A percentile compares a stretch with the other conserved stretches of the same genome.
These are phyloP conservation scores for Dactylellina leptospora DNA, from an alignment of 2,329 filamentous ascomycete species.

Conservation along the genomic window DNA sequence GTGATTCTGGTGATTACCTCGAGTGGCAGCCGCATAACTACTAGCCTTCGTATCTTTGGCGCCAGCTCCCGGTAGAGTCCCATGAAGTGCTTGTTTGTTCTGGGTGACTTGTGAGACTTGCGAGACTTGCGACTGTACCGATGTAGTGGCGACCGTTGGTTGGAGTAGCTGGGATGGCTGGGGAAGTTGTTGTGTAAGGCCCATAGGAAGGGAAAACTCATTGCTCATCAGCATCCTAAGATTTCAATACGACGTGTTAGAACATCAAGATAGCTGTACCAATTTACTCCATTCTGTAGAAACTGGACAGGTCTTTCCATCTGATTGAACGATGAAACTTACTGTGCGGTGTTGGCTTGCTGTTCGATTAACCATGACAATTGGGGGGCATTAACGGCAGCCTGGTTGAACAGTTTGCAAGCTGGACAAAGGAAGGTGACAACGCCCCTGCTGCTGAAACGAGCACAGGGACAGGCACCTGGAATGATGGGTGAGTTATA, in stretches of 20 bases:
- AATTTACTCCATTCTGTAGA: background rate
- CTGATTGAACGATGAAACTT: background rate
- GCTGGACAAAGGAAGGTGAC: conserved; percentile 33
- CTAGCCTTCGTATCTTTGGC: background rate
- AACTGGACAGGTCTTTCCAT: background rate
- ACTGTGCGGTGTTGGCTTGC: conserved; percentile 43
- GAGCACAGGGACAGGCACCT: conserved; percentile 15
- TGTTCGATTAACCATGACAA: conserved; percentile 42
- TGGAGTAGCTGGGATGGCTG: background rate
- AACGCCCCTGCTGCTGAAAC: conserved; percentile 2
- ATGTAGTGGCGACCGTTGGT: background rate
- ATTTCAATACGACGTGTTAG: background rate
- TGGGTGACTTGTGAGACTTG: background rate
- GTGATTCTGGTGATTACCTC: background rate
- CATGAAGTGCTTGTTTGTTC: background rate
- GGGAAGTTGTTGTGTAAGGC: background rate
- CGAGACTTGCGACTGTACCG: background rate
- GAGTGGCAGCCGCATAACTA: conserved; percentile 27
- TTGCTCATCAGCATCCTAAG: background rate
- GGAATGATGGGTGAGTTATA: background rate
- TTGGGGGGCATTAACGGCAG: conserved; percentile 19
- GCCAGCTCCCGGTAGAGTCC: background rate
- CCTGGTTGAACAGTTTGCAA: conserved; percentile 18
- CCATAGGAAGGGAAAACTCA: background rate
- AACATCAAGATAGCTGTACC: no score